These are phyloP conservation scores for Microthlaspi erraticum DNA, from an alignment of 345 rosid species.

Conservation along the genomic window DNA sequence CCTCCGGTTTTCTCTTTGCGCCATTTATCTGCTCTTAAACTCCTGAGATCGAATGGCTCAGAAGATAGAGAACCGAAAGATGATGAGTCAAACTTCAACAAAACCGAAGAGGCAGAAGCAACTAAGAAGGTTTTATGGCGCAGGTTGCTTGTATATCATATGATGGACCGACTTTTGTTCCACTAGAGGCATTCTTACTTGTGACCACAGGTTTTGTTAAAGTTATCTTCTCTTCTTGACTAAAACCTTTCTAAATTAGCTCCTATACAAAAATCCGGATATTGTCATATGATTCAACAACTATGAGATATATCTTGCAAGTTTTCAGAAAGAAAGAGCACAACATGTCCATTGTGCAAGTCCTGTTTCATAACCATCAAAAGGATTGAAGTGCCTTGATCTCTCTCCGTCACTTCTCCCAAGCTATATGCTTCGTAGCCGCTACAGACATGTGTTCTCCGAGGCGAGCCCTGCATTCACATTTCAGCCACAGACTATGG, in stretches of 20 bases:
- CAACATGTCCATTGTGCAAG: slow-evolving; percentile 93
- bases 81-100: no score
- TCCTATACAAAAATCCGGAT: slow-evolving; percentile 26
- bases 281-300: slow-evolving; percentile 20
- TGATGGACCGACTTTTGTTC: slow-evolving; percentile 91
- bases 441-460: no score
- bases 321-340: slow-evolving; percentile 57
- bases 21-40: no score
- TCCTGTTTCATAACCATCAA: slow-evolving; percentile 67
- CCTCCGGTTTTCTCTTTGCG: no score
- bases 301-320: slow-evolving; percentile 40
- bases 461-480: no score
- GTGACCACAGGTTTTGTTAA: slow-evolving; percentile 97
- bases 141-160: slow-evolving; percentile 84
- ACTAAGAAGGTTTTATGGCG: slow-evolving; percentile 44
- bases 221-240: slow-evolving; percentile 25
- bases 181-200: slow-evolving; percentile 85
- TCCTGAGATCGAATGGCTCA: no score
- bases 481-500: no score
- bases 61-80: no score
- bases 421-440: no score
- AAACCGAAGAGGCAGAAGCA: slow-evolving; percentile 35
- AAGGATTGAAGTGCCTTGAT: slow-evolving; percentile 78
- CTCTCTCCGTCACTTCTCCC: no score
- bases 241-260: neutral